Base-by-base conservation (phyloP, 108 stramenopile species). In the Craspedostauros australis region DNA sequence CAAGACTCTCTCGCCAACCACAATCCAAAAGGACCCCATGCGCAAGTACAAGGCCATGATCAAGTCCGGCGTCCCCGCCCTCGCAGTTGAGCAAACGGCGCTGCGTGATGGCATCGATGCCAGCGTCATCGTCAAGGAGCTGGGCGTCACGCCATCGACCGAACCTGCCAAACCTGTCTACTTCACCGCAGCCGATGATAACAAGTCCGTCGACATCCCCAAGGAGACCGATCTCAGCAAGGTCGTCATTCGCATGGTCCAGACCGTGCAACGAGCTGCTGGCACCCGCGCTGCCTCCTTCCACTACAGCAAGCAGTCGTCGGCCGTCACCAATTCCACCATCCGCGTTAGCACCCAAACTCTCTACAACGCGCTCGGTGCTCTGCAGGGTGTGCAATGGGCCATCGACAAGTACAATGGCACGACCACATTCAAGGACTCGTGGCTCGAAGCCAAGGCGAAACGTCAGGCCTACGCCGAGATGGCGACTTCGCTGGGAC, bases 301-400 rank as follows among this genome's bases (percentile, higher is more conserved):
- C n/a, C n/a, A n/a, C n/a, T n/a, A n/a, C n/a, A n/a, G 67, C 26
- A 76, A 73, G 42, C 32, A 20, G 22, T 30, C 11, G 19, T 21
- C 32, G 6, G 21, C 18, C 23, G 16, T 21, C n/a, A 40, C 38
- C 14, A 62, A 62, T 31, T 49, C 73, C 53, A 34, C 60, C 23
- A n/a, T n/a, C n/a, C n/a, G n/a, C n/a, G n/a, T n/a, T n/a, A n/a
- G 75, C 39, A 34, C 38, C 6, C 25, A 29, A 19, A 74, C 69
- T 50, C 54, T 82, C 21, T 82, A 66, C 39, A 51, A 79, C 53
- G 77, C 81, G 2, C 57, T 82, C 19, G 81, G 81, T 15, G 62
- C 74, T 0, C 47, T 82, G 4, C 70, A 62, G 39, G 81, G 81
- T 11, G 77, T 79, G 2, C 77, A 71, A 45, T 47, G 62, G 45